A percentile compares a stretch with the other conserved stretches of the same genome.
Evolutionary conservation across 1,139 yeast species (phyloP).

Genomic region (Pichia sp.): DNA sequence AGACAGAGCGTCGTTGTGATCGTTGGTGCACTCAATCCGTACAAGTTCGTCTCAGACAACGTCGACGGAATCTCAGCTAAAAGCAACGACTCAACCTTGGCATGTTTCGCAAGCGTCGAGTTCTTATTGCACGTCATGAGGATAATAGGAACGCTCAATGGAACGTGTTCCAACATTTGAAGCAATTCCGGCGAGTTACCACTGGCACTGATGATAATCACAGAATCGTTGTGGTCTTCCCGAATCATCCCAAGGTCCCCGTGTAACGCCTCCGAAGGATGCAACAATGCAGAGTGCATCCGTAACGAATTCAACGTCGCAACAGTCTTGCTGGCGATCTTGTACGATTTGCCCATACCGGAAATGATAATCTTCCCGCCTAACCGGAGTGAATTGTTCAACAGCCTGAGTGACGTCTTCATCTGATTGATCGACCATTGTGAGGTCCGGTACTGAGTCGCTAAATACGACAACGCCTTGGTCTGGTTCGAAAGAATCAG

Average conservation of each 20-base stretch:
- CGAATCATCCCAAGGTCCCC: slow-evolving; percentile 81
- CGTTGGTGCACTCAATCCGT: slow-evolving; percentile 89
- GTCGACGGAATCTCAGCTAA: slow-evolving; percentile 61
- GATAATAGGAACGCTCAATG: slow-evolving; percentile 51
- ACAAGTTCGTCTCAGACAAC: slow-evolving; percentile 61
- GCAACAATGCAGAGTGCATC: slow-evolving; percentile 63
- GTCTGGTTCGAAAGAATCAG: slow-evolving; percentile 47
- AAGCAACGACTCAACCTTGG: slow-evolving; percentile 49
- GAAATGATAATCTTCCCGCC: slow-evolving; percentile 72
- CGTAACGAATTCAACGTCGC: slow-evolving; percentile 84
- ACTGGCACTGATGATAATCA: slow-evolving; percentile 72
- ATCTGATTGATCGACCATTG: slow-evolving; percentile 50
- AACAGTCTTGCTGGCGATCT: slow-evolving; percentile 73
- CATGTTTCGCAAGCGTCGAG: slow-evolving; percentile 46
- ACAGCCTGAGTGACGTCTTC: slow-evolving; percentile 45
- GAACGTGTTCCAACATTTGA: slow-evolving; percentile 57
- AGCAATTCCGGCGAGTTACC: slow-evolving; percentile 83
- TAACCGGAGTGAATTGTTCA: slow-evolving; percentile 47
- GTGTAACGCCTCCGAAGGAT: slow-evolving; percentile 87
- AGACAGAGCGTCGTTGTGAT: slow-evolving; percentile 77
- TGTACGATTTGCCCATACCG: slow-evolving; percentile 84
- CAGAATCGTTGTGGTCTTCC: slow-evolving; percentile 52
- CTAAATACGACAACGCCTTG: slow-evolving; percentile 41
- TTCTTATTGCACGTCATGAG: slow-evolving; percentile 60
- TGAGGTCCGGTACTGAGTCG: slow-evolving; percentile 40